Evolutionary conservation across 108 stramenopile genomes (phyloP), one percentile per base, ranked within the genome.

Genomic region (Cyclotella baltica): DNA sequence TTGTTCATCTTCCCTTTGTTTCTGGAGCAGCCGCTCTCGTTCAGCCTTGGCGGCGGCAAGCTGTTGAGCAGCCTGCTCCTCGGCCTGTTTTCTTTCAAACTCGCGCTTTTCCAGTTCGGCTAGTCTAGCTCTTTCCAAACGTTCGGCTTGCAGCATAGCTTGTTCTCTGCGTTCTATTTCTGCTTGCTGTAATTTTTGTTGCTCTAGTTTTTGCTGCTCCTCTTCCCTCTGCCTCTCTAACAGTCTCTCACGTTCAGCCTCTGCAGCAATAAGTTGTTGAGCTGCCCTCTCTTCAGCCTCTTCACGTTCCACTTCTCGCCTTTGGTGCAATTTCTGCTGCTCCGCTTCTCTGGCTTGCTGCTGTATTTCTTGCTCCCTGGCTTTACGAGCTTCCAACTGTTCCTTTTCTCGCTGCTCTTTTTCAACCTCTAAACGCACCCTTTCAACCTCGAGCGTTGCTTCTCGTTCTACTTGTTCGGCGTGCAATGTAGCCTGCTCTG

Each of bases 151-250:
- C n/a, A n/a, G n/a, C n/a, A n/a, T n/a, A n/a, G n/a, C 63, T 20
- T 19, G 13, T 46, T 64, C 63, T 25, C 0, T 16, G 22, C 31
- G 19, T 19, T 10, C 37, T 18, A n/a, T 33, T 82, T 72, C 65
- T 22, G 1, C 28, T 43, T 67, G 25, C 40, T 77, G 56, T 9
- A 58, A 28, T 59, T 30, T 38, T 59, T 72, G 5, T 47, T 30
- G 36, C 71, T 47, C 35, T 8, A n/a, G n/a, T n/a, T 52, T 33
- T 11, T 6, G 4, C 35, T 19, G 46, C 46, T 25, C 51, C 58
- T 30, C 29, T 62, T 31, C 46, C 40, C 5, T 57, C 78, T 55
- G 19, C 59, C 23, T 1, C 53, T 30, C 28, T 46, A 13, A 2
- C 31, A 61, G 15, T 61, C 59, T 61, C 33, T 61, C 15, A 11